Evolutionary conservation across 2,329 filamentous ascomycete genomes (phyloP), one percentile per base, ranked within the genome.

Genomic region (Meredithiella fracta): DNA sequence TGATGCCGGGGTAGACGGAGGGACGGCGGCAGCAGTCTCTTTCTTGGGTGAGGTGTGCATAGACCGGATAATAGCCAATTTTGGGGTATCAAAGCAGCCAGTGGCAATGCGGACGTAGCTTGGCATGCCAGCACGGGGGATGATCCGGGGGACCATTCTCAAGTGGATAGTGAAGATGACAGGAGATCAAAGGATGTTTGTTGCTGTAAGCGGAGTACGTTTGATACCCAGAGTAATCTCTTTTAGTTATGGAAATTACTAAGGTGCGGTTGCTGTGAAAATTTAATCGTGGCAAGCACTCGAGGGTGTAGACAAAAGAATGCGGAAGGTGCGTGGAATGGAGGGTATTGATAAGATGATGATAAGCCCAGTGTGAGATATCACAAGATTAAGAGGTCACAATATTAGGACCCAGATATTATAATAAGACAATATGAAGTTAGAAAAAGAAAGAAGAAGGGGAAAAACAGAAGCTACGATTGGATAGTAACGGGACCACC

Each of bases 41-140:
- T 58, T 53, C 23, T 53, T 51, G 15, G 49, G 26, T 8, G 52
- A 58, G 11, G 53, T 53, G 50, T 59, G 54, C 20, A 59, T 59
- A 29, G 49, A 49, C 20, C 56, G 52, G 8, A 49, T 44, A 47
- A 50, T 31, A n/a, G 25, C 29, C 11, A 47, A 9, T 5, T 22
- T 25, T 3, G 47, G 15, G 20, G 44, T 42, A 26, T 49, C 29
- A 1, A 42, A 23, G 6, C n/a, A n/a, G n/a, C 51, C 31, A 15
- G 20, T 23, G 44, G 22, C 3, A 8, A 11, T n/a, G 40, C 6
- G 6, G 25, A 3, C n/a, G n/a, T 25, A 22, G 50, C 29, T 49
- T 7, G 47, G 23, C 6, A 8, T 25, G 11, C 15, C 15, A n/a
- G 40, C n/a, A n/a, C 40, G 40, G 40, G 40, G 40, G 17, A 22